Evolutionary conservation across 495 filamentous ascomycete species (phyloP), one percentile per base, ranked within the genome.

Genomic region (Neurospora sp.): DNA sequence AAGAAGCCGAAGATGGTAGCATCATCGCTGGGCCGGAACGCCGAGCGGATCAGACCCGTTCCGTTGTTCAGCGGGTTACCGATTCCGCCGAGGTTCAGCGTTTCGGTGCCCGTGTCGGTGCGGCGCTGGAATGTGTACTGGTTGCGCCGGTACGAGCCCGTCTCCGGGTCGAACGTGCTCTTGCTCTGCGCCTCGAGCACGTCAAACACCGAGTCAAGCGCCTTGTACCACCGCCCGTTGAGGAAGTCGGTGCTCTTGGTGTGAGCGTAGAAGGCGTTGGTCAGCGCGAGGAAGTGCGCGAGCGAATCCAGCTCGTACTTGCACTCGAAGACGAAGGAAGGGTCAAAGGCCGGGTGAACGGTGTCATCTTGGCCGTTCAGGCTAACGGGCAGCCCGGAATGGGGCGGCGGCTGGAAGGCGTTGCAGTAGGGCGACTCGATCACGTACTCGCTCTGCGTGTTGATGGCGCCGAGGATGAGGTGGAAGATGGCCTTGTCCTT

Each of bases 241-340:
- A 98, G 78, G 75, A 95, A 97, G 27, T 91, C 90, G 6, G 83
- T 91, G 14, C 92, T 94, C 14, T 86, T 86, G 1, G 94, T 97
- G 77, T 91, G 87, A 27, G 91, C 88, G 79, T 96, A 84, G 83
- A 97, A 99, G 68, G 96, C 89, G 74, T 95, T 97, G 2, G 87
- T 89, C 46, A 99, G 82, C 5, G 91, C 87, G 14, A 99, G 89
- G 82, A 99, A 99, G 79, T 93, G 89, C 4, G 94, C 96, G 0
- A 99, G 86, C 2, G 94, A 98, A 80, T 99, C 96, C 7, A 99
- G 88, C 82, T 99, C 96, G 81, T 98, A 99, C 82, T 99, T 99
- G 87, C 96, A 99, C 80, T 99, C 96, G 77, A 96, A 99, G 11
- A 99, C 96, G 69, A 88, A 87, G 0, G 87, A 88, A 8, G 90